Base-by-base conservation (phyloP, 1,284 basidiomycete genomes). In the Rhodotorula sp. region DNA sequence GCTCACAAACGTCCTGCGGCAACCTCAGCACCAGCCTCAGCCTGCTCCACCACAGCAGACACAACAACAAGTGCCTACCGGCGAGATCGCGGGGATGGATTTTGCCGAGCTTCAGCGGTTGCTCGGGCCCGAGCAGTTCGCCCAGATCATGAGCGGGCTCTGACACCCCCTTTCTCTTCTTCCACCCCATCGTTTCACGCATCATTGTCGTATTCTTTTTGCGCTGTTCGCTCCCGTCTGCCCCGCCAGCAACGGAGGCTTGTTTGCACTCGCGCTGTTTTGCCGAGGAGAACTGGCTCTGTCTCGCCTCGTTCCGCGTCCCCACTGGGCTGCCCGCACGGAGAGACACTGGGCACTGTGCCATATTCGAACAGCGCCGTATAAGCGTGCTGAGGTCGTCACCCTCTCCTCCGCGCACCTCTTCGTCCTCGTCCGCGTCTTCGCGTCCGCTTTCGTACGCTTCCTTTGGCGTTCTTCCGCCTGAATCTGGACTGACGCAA, bases 41-140 rank as follows among this genome's bases (percentile, higher is more conserved):
- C 24, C 52, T 11, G 52, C 15, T 17, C 51, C 29, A 34, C 59
- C 59, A 8, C 34, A 47, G 48, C 11, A 30, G 32, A 48, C 27
- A 32, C 59, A 56, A 8, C 34, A 47, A 36, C 11, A 32, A 20
- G 36, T 55, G 52, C 51, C 47, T 24, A 58, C 39, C 7, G 64
- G 55, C 17, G 64, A 59, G 7, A 63, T 66, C 47, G 64, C 52
- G 17, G 67, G 64, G 27, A 64, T 71, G 62, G 65, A 64, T 46
- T 73, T 66, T 56, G 64, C 55, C 22, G 67, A 73, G 62, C 53
- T 73, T 54, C 60, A 73, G 66, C 64, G 64, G 56, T 27, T 73
- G 66, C 59, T 73, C 34, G 64, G 66, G 32, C 54, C 71, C 27
- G 65, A 73, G 46, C 65, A 65, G 59, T 48, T 69, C 24, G 66